A percentile compares a stretch with the other conserved stretches of the same genome.
Conservation (phyloP, 768 basidiomycete species). For the Psilocybe tampanensis region DNA sequence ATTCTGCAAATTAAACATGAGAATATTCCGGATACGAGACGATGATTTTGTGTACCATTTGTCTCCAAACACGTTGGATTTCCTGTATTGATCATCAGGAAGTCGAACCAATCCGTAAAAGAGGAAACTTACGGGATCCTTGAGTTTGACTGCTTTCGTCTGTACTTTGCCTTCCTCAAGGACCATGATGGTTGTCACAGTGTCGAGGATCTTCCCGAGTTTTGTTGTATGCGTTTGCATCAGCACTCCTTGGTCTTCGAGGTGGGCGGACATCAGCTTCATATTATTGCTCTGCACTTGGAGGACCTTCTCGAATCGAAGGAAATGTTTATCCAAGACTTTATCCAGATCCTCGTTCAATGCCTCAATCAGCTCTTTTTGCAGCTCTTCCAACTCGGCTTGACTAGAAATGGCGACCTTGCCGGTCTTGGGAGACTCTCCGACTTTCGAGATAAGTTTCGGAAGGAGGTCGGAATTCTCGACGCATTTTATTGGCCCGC, state of each 20-base stretch:
- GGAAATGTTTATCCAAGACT: constrained; percentile 5
- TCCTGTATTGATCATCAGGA: not conserved
- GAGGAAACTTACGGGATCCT: constrained; percentile 2
- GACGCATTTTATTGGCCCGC: constrained; percentile 32
- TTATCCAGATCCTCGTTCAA: constrained; percentile 9
- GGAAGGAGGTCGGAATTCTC: constrained; percentile 31
- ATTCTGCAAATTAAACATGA: not conserved
- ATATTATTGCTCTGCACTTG: constrained; percentile 13
- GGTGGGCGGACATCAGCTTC: constrained; percentile 3
- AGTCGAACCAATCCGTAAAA: not conserved
- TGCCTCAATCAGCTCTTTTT: constrained; percentile 6
- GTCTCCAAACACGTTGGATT: constrained; percentile 9
- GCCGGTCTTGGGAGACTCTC: constrained; percentile 14
- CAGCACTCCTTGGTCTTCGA: constrained; percentile 9
- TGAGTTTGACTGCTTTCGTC: constrained; percentile 13
- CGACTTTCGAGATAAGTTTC: constrained; percentile 25
- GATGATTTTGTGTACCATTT: constrained; percentile 2
- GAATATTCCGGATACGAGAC: too few relatives aligned
- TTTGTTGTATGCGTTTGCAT: constrained; percentile 1
- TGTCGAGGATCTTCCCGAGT: constrained; percentile 8
- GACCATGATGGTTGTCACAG: constrained; percentile 9
- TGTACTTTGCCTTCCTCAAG: constrained; percentile 9
- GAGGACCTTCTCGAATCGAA: constrained; percentile 12
- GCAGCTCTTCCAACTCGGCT: constrained; percentile 4
- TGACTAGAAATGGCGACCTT: not conserved